Percentiles rank a stretch among this genome's conserved stretches.
Conservation (phyloP, 345 rosid species). For the Rubroshorea leprosula region DNA sequence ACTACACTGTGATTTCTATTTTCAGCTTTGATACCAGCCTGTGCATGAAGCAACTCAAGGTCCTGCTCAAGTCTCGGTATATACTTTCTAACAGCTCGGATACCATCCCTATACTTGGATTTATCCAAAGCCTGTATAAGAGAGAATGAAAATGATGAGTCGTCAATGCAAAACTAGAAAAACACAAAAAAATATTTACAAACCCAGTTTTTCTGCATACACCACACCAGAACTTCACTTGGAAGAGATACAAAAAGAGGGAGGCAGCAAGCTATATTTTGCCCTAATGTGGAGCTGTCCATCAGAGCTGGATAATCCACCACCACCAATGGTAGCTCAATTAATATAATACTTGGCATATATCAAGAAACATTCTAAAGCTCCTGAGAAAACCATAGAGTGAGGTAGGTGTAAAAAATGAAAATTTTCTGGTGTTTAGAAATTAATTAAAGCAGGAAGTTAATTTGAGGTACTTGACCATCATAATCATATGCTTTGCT, state of each 20-base stretch:
- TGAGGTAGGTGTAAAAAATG: too few species aligned
- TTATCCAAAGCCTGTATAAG: constrained; percentile 68
- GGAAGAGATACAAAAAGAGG: not conserved
- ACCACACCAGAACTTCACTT: too few species aligned
- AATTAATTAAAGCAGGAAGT: not conserved
- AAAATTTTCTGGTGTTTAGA: not conserved
- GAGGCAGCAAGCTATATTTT: not conserved
- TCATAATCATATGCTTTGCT: too few species aligned
- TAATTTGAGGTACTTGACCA: not conserved
- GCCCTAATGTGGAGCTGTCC: not conserved
- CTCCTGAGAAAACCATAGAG: not conserved
- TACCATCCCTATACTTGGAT: constrained; percentile 76
- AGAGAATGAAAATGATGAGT: constrained; percentile 3
- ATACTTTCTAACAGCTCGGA: constrained; percentile 66
- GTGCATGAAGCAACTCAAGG: constrained; percentile 62
- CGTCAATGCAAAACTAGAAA: not conserved
- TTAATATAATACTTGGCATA: too few species aligned
- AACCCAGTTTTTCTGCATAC: too few species aligned
- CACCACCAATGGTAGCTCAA: too few species aligned
- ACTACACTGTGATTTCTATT: constrained; percentile 17
- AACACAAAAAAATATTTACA: not conserved
- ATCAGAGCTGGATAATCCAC: too few species aligned
- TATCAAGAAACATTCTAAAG: too few species aligned
- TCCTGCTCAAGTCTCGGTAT: constrained; percentile 90
- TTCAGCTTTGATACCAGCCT: constrained; percentile 30